Evolutionary conservation across 192 early-diverging fungal species (phyloP).

Genomic region (Backusella luteola): DNA sequence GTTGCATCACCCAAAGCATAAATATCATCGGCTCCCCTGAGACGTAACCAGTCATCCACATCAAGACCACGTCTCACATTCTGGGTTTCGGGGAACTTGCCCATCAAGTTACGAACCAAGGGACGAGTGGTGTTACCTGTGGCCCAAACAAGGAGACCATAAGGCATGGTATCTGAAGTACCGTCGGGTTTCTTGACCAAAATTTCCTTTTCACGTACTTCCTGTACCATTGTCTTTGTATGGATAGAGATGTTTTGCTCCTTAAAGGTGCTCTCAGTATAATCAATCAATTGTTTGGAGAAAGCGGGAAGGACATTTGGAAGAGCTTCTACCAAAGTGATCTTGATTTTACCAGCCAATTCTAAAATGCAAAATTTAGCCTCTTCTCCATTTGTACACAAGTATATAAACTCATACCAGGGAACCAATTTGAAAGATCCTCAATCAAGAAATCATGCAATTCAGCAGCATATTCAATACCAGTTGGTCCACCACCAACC

Average conservation of each 20-base stretch:
- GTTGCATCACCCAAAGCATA: constrained; percentile 74
- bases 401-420: constrained; percentile 24
- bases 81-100: constrained; percentile 57
- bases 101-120: constrained; percentile 65
- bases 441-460: constrained; percentile 79
- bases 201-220: constrained; percentile 71
- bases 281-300: constrained; percentile 72
- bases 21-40: constrained; percentile 61
- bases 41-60: constrained; percentile 67
- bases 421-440: constrained; percentile 72
- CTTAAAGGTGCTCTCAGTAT: constrained; percentile 76
- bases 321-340: constrained; percentile 76
- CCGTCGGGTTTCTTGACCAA: constrained; percentile 65
- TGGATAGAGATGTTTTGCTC: constrained; percentile 69
- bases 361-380: constrained; percentile 32
- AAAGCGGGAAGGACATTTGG: constrained; percentile 78
- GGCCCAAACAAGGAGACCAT: constrained; percentile 83
- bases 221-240: constrained; percentile 80
- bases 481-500: constrained; percentile 64
- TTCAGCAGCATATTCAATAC: constrained; percentile 75
- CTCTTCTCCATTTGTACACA: constrained; percentile 32
- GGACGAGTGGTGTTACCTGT: constrained; percentile 78
- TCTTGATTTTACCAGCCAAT: constrained; percentile 72
- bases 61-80: constrained; percentile 65
- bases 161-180: constrained; percentile 62